Evolutionary conservation across 2,329 filamentous ascomycete genomes (phyloP).

Genomic region (Pezizomycotina sp.): DNA sequence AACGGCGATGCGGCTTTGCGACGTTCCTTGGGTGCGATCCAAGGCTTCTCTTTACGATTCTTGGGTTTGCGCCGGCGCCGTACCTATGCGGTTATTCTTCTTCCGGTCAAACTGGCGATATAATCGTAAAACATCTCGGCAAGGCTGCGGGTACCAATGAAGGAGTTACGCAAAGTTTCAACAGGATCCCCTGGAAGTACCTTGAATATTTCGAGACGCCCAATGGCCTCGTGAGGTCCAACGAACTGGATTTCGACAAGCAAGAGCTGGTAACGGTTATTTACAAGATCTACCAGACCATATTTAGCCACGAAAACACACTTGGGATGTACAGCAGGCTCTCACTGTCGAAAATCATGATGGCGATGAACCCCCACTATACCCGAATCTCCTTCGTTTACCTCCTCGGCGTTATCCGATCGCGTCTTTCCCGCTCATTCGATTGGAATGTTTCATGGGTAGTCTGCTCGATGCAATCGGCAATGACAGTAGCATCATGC

Average conservation of each 20-base stretch:
- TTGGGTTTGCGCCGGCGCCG: constrained; percentile 36
- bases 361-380: constrained; percentile 12
- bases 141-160: constrained; percentile 21
- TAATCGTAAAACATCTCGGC: constrained; percentile 20
- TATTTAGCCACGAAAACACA: constrained; percentile 33
- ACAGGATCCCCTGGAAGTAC: constrained; percentile 18
- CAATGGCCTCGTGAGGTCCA: constrained; percentile 18
- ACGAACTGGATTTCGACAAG: constrained; percentile 28
- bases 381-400: constrained; percentile 9
- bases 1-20: constrained; percentile 27
- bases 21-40: constrained; percentile 35
- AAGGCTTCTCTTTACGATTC: constrained; percentile 34
- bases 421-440: constrained; percentile 3
- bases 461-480: constrained; percentile 5
- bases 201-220: constrained; percentile 14
- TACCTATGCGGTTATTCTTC: constrained; percentile 14
- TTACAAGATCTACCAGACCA: constrained; percentile 32
- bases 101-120: constrained; percentile 23
- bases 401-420: constrained; percentile 11
- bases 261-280: constrained; percentile 31
- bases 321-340: neutral
- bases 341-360: neutral
- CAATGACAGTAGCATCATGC: constrained; percentile 6
- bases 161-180: constrained; percentile 6
- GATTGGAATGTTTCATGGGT: constrained; percentile 11